Evolutionary conservation across 176 grass and related monocot genomes (phyloP), one percentile per base, ranked within the genome.

Genomic region (Puya raimondii): DNA sequence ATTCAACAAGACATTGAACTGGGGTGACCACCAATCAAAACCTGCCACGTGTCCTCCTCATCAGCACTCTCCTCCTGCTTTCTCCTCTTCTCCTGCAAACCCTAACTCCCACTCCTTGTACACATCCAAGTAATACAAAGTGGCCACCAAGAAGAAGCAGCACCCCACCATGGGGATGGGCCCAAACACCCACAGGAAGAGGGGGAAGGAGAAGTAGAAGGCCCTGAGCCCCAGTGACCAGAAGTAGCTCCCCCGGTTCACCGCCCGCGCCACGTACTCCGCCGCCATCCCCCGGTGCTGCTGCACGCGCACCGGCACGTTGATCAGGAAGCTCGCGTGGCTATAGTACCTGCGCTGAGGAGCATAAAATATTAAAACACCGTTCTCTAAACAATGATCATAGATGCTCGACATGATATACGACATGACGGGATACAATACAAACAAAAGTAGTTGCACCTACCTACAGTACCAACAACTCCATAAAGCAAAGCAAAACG

Each of bases 161-260:
- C 66, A 65, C 0, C 27, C 57, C 56, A 68, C 64, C 86, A 92
- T 85, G 47, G 82, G 83, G 27, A 89, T 33, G 47, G 86, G 85
- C 1, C 91, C 80, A 25, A 85, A 89, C 25, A 85, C 61, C 91
- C 91, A 84, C 68, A 94, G 63, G 78, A 89, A 84, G 17, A 93
- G 11, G 1, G 91, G 86, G 76, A 85, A 81, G 0, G 90, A 94
- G 78, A 94, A 81, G 86, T 91, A 84, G 81, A 81, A 87, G 0
- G 84, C 84, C 12, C 75, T 48, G 16, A 79, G 50, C 16, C 88
- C 88, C 10, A 91, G 75, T 3, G 88, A 91, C 88, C 81, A 91
- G 81, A 87, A 91, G 74, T 87, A 87, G 84, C 76, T 64, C 0
- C 81, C 88, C 0, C 68, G 74, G 78, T 91, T 84, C 71, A 91